Conservation (phyloP, 2,329 filamentous ascomycete genomes). For the Botrytis byssoidea region DNA sequence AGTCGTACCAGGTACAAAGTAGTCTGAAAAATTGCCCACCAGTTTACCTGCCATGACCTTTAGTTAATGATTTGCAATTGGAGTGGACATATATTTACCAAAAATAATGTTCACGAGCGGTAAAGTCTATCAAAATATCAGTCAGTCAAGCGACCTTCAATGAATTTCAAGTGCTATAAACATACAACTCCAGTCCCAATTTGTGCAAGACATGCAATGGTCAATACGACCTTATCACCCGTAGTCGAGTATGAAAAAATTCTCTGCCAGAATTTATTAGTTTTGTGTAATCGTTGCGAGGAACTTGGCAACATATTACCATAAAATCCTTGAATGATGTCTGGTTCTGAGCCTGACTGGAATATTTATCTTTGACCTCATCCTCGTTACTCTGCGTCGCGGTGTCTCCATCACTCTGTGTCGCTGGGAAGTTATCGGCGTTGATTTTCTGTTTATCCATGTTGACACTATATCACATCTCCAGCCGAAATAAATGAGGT, state of each 20-base stretch:
- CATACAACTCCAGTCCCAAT: conserved; percentile 34
- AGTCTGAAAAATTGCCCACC: conserved; percentile 34
- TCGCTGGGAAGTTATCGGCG: not conserved
- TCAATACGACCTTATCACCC: conserved; percentile 31
- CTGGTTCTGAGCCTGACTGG: conserved; percentile 32
- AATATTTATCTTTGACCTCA: conserved; percentile 24
- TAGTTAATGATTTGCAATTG: not conserved
- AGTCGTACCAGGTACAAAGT: conserved; percentile 41
- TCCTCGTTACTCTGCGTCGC: not conserved
- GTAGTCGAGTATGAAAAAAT: conserved; percentile 34
- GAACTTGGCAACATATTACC: conserved; percentile 19
- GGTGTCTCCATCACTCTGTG: conserved; percentile 10
- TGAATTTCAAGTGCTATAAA: not conserved
- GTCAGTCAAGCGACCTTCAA: not conserved
- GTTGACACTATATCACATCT: not conserved
- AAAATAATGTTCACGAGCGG: conserved; percentile 61
- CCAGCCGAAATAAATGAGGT: not conserved
- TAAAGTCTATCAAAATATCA: conserved; percentile 44
- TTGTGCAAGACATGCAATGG: conserved; percentile 27
- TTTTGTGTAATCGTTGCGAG: not conserved
- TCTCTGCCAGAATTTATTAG: conserved; percentile 26
- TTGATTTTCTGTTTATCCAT: conserved; percentile 4
- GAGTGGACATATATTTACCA: conserved; percentile 41
- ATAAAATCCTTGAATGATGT: conserved; percentile 31
- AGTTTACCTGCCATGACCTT: conserved; percentile 25